Percentiles rank a stretch among this genome's conserved stretches.
phyloP scores from a whole-genome alignment of 352 stramenopile genomes.

The Aphanomyces euteiches region DNA sequence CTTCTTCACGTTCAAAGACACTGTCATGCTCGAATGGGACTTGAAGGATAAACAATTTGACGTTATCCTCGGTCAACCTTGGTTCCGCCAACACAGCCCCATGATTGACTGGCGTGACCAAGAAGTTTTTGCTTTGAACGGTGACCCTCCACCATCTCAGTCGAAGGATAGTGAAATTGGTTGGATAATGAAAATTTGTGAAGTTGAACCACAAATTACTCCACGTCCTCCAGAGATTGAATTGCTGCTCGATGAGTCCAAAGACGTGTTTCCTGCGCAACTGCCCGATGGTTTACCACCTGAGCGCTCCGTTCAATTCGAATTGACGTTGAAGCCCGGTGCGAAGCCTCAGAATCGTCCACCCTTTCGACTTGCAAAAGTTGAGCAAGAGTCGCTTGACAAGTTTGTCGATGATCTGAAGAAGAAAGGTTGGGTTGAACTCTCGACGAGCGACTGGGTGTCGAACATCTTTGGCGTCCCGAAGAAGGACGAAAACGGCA shows the following conservation, averaged over 20 bases:
- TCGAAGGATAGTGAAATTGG: background rate
- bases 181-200: background rate
- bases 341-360: background rate
- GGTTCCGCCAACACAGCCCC: slow-evolving; percentile 26
- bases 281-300: slow-evolving; percentile 16
- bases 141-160: background rate
- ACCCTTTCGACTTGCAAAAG: slow-evolving; percentile 20
- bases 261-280: slow-evolving; percentile 22
- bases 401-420: slow-evolving; percentile 30
- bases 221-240: background rate
- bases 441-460: slow-evolving; percentile 32
- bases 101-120: slow-evolving; percentile 27
- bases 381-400: slow-evolving; percentile 27
- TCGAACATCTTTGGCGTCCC: slow-evolving; percentile 34
- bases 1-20: background rate
- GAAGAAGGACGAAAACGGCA: slow-evolving; percentile 35
- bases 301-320: slow-evolving; percentile 17
- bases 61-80: slow-evolving; percentile 28
- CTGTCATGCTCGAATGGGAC: slow-evolving; percentile 18
- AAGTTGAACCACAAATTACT: background rate
- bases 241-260: background rate
- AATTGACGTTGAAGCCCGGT: slow-evolving; percentile 15
- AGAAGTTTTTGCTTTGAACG: background rate
- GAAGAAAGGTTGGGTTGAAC: slow-evolving; percentile 31
- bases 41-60: slow-evolving; percentile 24